These are phyloP conservation scores for Aspergillus niger DNA, from an alignment of 2,329 filamentous ascomycete genomes.

Conservation along the genomic window DNA sequence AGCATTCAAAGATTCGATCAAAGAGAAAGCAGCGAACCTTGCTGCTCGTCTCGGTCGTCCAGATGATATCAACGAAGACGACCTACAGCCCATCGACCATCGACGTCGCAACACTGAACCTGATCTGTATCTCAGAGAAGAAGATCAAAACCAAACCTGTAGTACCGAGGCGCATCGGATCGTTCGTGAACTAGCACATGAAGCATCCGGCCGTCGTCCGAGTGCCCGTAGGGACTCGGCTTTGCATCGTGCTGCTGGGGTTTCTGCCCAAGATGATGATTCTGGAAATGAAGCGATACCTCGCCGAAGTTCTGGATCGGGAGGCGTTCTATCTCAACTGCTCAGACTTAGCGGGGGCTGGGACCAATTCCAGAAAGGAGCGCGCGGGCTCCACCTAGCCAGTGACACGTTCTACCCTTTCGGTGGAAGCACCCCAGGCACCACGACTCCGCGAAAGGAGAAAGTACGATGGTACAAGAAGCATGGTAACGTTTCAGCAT, in stretches of 20 bases:
- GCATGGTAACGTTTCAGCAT: conserved; percentile 26
- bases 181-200: neutral
- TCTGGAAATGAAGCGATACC: neutral
- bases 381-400: neutral
- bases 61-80: conserved; percentile 1
- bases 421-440: conserved; percentile 1
- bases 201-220: neutral
- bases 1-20: conserved; percentile 1
- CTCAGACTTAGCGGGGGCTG: conserved; percentile 3
- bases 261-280: neutral
- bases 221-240: conserved; percentile 1
- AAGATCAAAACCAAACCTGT: neutral
- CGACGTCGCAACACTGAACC: neutral
- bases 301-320: neutral
- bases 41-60: conserved; percentile 7
- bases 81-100: conserved; percentile 6
- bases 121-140: neutral
- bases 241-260: neutral
- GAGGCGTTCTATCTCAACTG: conserved; percentile 1
- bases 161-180: conserved; percentile 7
- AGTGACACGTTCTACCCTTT: conserved; percentile 1
- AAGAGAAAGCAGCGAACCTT: neutral
- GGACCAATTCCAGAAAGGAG: neutral
- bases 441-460: conserved; percentile 13
- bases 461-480: conserved; percentile 27